These are phyloP conservation scores for Diplocarpon rosae DNA, from an alignment of 2,329 filamentous ascomycete genomes.

Conservation along the genomic window DNA sequence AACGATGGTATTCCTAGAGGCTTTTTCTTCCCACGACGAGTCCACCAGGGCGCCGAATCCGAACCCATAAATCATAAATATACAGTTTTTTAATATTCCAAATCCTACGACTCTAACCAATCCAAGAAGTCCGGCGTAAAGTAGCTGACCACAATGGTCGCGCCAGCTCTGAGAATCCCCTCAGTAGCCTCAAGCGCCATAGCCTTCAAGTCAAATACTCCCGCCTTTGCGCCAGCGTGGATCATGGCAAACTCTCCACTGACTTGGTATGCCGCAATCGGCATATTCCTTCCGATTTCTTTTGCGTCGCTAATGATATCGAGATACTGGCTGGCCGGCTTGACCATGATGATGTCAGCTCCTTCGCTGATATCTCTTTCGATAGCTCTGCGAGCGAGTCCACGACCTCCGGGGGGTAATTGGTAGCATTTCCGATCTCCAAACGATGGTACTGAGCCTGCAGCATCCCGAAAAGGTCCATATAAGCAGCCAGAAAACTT, in stretches of 20 bases:
- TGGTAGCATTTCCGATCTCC: slow-evolving; percentile 97
- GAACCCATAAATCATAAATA: neutral
- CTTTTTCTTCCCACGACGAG: slow-evolving; percentile 1
- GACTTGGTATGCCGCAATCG: slow-evolving; percentile 92
- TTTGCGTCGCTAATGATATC: slow-evolving; percentile 98
- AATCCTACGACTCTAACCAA: slow-evolving; percentile 43
- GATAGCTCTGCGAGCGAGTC: slow-evolving; percentile 84
- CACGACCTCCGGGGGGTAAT: slow-evolving; percentile 82
- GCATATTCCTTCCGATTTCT: slow-evolving; percentile 82
- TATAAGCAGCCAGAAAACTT: slow-evolving; percentile 97
- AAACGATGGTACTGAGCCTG: slow-evolving; percentile 81
- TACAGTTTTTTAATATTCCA: neutral
- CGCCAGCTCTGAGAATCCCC: slow-evolving; percentile 84
- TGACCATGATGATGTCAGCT: slow-evolving; percentile 98
- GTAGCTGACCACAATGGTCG: slow-evolving; percentile 87
- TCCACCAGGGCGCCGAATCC: neutral
- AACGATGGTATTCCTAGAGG: slow-evolving; percentile 2
- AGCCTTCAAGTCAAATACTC: slow-evolving; percentile 86
- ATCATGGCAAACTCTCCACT: slow-evolving; percentile 98
- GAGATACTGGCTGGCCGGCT: slow-evolving; percentile 88
- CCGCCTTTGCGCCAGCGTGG: slow-evolving; percentile 86
- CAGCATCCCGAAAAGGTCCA: slow-evolving; percentile 93
- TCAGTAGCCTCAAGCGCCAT: slow-evolving; percentile 95
- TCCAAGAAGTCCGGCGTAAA: slow-evolving; percentile 75
- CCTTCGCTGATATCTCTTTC: slow-evolving; percentile 83